Evolutionary conservation across 1,139 yeast genomes (phyloP).

Genomic region (Zhuliangozyma blackwelliae): DNA sequence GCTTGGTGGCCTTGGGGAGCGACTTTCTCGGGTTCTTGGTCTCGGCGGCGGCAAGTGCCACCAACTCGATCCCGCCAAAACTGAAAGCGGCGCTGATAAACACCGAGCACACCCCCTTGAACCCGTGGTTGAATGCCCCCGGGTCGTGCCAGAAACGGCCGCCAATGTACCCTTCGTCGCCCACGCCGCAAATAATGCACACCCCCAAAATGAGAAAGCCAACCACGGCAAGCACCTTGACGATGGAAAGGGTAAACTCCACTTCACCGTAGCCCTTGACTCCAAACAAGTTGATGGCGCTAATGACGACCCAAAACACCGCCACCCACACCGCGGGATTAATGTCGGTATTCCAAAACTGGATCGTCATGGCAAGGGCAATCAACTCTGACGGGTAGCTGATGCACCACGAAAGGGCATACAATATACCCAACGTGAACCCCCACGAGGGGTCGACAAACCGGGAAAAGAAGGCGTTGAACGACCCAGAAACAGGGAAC

Average conservation of each 20-base stretch:
- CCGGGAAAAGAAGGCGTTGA: constrained; percentile 51
- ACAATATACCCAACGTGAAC: constrained; percentile 41
- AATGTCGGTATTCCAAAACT: constrained; percentile 34
- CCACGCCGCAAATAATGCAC: constrained; percentile 41
- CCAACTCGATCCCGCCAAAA: constrained; percentile 54
- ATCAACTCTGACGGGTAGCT: constrained; percentile 43
- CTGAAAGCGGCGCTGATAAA: constrained; percentile 87
- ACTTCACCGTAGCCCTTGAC: constrained; percentile 47
- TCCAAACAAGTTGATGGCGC: constrained; percentile 38
- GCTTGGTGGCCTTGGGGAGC: constrained; percentile 71
- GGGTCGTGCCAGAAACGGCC: constrained; percentile 38
- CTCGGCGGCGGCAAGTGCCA: constrained; percentile 84
- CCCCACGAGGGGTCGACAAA: constrained; percentile 66
- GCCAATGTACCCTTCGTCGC: constrained; percentile 39
- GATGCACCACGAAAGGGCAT: constrained; percentile 40
- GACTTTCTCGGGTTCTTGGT: constrained; percentile 65
- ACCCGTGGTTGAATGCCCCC: constrained; percentile 49
- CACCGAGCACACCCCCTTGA: constrained; percentile 82
- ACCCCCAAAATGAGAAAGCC: constrained; percentile 41
- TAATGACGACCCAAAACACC: constrained; percentile 33
- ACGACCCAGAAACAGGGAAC: constrained; percentile 61
- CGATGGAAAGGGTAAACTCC: constrained; percentile 36
- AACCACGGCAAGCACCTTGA: constrained; percentile 40
- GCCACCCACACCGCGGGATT: constrained; percentile 45
- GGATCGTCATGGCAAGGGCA: constrained; percentile 41